Conservation (phyloP, 257 asterid genomes). For the Fraxinus pennsylvanica region DNA sequence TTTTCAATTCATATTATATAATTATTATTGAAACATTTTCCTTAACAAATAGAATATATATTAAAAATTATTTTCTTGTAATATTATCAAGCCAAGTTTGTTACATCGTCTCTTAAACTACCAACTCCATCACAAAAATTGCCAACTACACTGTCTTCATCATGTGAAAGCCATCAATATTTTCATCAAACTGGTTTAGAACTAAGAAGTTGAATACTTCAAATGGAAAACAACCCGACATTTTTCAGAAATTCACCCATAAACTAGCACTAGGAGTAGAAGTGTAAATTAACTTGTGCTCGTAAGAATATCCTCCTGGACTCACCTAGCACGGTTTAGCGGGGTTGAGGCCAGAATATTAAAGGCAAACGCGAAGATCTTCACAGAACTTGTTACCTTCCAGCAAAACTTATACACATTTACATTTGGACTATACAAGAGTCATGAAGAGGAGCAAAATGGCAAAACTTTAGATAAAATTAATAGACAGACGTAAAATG, state of each 20-base stretch:
- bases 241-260: not conserved
- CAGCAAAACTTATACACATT: not conserved
- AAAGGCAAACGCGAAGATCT: not conserved
- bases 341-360: too few relatives aligned
- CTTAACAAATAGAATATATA: not conserved
- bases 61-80: too few relatives aligned
- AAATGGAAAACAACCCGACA: too few relatives aligned
- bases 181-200: too few relatives aligned
- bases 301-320: too few relatives aligned
- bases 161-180: too few relatives aligned
- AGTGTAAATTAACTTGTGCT: too few relatives aligned
- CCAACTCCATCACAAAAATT: too few relatives aligned
- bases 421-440: slow-evolving; percentile 5
- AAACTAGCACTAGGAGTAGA: not conserved
- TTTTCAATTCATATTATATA: not conserved
- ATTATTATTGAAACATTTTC: too few relatives aligned
- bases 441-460: not conserved
- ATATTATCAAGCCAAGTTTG: not conserved
- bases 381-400: not conserved
- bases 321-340: not conserved
- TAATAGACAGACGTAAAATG: not conserved
- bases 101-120: too few relatives aligned
- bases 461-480: not conserved
- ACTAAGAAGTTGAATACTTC: too few relatives aligned
- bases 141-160: not conserved